Percentiles rank a stretch among this genome's conserved stretches.
Evolutionary conservation across 306 rosid species (phyloP).

Genomic region (Dicorynia guianensis): DNA sequence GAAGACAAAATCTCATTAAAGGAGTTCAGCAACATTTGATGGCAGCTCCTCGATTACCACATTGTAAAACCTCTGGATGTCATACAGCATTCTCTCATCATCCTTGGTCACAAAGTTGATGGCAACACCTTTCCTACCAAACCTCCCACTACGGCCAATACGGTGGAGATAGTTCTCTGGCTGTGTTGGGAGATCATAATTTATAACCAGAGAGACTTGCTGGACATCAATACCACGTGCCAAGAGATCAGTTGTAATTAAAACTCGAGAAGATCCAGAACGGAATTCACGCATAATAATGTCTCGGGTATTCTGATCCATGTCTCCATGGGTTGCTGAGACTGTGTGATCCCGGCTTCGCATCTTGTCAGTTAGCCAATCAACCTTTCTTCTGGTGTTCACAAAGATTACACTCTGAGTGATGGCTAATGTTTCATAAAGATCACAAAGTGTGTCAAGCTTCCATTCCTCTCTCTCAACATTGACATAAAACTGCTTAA

Average conservation of each 20-base stretch:
- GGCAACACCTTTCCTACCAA: constrained; percentile 89
- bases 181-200: constrained; percentile 87
- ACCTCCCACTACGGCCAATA: constrained; percentile 87
- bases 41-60: constrained; percentile 85
- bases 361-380: constrained; percentile 91
- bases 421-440: constrained; percentile 78
- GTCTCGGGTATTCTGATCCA: constrained; percentile 88
- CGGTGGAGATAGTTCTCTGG: constrained; percentile 90
- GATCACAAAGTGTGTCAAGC: constrained; percentile 80
- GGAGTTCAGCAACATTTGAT: constrained; percentile 82
- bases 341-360: constrained; percentile 85
- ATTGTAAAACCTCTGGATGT: constrained; percentile 84
- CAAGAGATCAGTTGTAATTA: constrained; percentile 81
- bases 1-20: constrained; percentile 56
- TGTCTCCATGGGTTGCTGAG: constrained; percentile 90
- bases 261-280: constrained; percentile 81
- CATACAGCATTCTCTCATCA: constrained; percentile 78
- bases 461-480: constrained; percentile 86
- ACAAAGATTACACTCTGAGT: constrained; percentile 88
- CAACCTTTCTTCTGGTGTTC: constrained; percentile 87
- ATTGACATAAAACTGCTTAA: constrained; percentile 77
- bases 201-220: constrained; percentile 84
- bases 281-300: constrained; percentile 88
- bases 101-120: constrained; percentile 78
- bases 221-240: constrained; percentile 93